phyloP scores from a whole-genome alignment of 768 basidiomycete genomes.

The Serendipita vermifera region DNA sequence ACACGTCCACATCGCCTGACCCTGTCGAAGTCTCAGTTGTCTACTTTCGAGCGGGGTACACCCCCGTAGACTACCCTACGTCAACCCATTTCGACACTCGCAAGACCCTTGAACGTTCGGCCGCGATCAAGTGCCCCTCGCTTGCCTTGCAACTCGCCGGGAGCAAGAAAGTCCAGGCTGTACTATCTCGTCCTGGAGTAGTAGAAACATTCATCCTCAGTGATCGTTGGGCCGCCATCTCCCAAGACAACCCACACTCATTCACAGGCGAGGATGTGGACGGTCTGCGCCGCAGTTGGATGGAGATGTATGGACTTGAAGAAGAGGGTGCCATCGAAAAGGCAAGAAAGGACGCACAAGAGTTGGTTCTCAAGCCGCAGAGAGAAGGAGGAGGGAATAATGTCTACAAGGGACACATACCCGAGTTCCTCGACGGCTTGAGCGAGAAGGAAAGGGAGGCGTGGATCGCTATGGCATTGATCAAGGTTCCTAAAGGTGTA shows the following conservation, averaged over 20 bases:
- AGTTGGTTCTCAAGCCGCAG: constrained; percentile 88
- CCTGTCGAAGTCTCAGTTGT: constrained; percentile 66
- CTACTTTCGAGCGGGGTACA: constrained; percentile 86
- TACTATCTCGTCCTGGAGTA: constrained; percentile 56
- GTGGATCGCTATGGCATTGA: constrained; percentile 96
- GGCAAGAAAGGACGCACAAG: constrained; percentile 37
- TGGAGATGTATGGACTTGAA: constrained; percentile 77
- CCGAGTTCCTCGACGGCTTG: constrained; percentile 54
- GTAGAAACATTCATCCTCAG: constrained; percentile 55
- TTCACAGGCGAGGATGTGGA: constrained; percentile 32
- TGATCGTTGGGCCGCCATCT: constrained; percentile 10
- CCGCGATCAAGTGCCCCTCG: constrained; percentile 85
- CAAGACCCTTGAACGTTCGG: constrained; percentile 62
- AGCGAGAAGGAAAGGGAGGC: constrained; percentile 51
- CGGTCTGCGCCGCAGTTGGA: constrained; percentile 61
- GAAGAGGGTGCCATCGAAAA: constrained; percentile 28
- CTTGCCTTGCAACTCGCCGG: constrained; percentile 90
- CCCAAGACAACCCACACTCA: constrained; percentile 21
- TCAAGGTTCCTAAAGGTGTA: constrained; percentile 55
- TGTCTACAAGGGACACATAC: constrained; percentile 75
- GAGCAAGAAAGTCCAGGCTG: constrained; percentile 90
- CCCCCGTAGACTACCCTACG: constrained; percentile 65
- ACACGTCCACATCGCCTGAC: constrained; percentile 25
- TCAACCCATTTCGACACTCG: constrained; percentile 56
- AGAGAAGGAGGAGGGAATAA: constrained; percentile 98